Evolutionary conservation across 179 eudicot species (phyloP), one percentile per base, ranked within the genome.

Genomic region (Pouteria campechiana): DNA sequence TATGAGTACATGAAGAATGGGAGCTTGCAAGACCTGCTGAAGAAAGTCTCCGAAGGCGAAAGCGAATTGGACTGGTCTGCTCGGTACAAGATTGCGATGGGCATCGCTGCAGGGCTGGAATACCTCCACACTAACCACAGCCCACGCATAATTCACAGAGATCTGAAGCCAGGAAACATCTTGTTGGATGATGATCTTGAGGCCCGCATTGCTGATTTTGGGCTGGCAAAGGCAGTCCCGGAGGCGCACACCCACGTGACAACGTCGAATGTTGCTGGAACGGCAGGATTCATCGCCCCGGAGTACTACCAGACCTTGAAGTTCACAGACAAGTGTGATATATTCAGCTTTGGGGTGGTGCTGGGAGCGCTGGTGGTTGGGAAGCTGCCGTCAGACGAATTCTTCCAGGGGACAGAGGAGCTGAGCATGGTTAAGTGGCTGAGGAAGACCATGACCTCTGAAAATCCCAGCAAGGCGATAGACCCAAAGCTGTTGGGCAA

Each of bases 1-100:
- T 90, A 81, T 11, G 96, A 90, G 55, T 79, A 50, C 70, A 86
- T 90, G 98, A 86, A 86, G 25, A 90, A 90, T 32, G 95, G 98
- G 0, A 90, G 98, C 64, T 58, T 90, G 45, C 80, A 81, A 27
- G 98, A 90, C 41, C 16, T 63, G 2, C 57, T 90, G 33, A 21
- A 17, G 8, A 30, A 55, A 6, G 71, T 59, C 1, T 44, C 72
- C 3, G n/a, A 25, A 1, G 95, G 81, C 16, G 50, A 14, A 0
- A 24, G 47, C 27, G 78, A 81, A 28, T 37, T 86, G 2, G 94
- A 90, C 34, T 90, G 98, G 98, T 21, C 48, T 2, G 48, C 84
- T 0, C 48, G 98, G 29, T 70, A 68, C 46, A 69, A 55, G 52
- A 63, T 76, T 20, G 93, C 89, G 0, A 5, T 76, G 3, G 98